Evolutionary conservation across 306 rosid species (phyloP), one percentile per base, ranked within the genome.

Genomic region (Albizia julibrissin): DNA sequence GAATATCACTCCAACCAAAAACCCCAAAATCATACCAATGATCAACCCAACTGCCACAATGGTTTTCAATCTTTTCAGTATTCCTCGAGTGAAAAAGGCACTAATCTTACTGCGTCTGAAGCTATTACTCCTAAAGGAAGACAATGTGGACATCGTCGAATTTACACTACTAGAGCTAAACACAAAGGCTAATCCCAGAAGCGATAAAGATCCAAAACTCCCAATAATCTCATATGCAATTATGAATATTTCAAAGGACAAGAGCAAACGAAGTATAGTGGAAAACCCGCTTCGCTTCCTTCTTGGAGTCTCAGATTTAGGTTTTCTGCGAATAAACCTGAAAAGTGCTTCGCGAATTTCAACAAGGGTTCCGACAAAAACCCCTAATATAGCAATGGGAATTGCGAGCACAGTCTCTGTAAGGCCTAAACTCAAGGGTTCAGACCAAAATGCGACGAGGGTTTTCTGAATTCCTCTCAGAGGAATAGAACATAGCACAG

Each of bases 401-500:
- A 92, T 65, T 0, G 99, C 97, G 18, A 95, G 89, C 15, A 92
- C 42, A 37, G 99, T 95, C 80, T 93, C 99, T 0, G 99, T 92
- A 56, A 95, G 94, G 15, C 99, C 99, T 9, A 91, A 33, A 0
- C 37, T 46, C 34, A 95, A 80, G 54, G 99, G 98, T 27, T 92
- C 93, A 9, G 90, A 61, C 99, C 99, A 95, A 54, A 95, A 95
- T 8, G 81, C 75, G 11, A 88, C 93, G 3, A 95, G 87, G 87
- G 97, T 78, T 70, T 89, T 87, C 27, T 95, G 98, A 82, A 95
- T 88, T 1, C 93, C 91, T 22, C 99, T 83, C 6, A 95, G 89
- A 24, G 99, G 99, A 22, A 95, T 92, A 9, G 99, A 95, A 75
- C 98, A 95, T 0, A 95, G 83, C 59, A 93, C 92, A 1, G 97